A percentile compares a stretch with the other conserved stretches of the same genome.
Evolutionary conservation across 129 eudicot genomes (phyloP).

Genomic region (Rutidosis leptorrhynchoides): DNA sequence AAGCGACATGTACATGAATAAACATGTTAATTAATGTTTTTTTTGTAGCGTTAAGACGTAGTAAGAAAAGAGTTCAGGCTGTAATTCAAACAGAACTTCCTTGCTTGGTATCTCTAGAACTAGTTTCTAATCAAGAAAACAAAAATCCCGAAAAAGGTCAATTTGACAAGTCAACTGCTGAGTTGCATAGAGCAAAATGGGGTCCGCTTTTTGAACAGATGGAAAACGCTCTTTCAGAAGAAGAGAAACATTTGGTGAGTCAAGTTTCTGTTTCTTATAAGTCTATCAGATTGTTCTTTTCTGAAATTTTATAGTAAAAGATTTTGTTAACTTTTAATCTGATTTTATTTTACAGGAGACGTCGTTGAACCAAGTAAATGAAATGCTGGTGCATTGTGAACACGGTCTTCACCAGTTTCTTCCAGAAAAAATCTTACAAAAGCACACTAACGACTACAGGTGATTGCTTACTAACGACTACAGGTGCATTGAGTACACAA

Average conservation of each 20-base stretch:
- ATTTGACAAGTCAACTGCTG: conserved; percentile 40
- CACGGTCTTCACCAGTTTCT: conserved; percentile 2
- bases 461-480: conserved; percentile 31
- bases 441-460: conserved; percentile 46
- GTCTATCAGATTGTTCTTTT: neutral
- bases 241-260: conserved; percentile 78
- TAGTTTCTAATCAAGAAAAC: conserved; percentile 47
- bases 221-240: conserved; percentile 78
- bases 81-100: conserved; percentile 76
- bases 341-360: conserved; percentile 46
- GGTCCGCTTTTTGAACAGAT: conserved; percentile 61
- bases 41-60: conserved; percentile 66
- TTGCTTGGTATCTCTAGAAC: conserved; percentile 53
- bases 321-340: neutral
- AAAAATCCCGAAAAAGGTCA: conserved; percentile 12
- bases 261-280: neutral
- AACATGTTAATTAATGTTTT: neutral
- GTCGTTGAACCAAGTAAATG: conserved; percentile 76
- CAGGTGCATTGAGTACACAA: conserved; percentile 47
- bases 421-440: conserved; percentile 35
- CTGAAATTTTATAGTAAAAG: neutral
- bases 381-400: conserved; percentile 77
- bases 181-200: conserved; percentile 64
- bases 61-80: conserved; percentile 76
- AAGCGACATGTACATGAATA: conserved; percentile 3